These are phyloP conservation scores for Paramarasmius palmivorus DNA, from an alignment of 1,284 basidiomycete genomes.

Conservation along the genomic window DNA sequence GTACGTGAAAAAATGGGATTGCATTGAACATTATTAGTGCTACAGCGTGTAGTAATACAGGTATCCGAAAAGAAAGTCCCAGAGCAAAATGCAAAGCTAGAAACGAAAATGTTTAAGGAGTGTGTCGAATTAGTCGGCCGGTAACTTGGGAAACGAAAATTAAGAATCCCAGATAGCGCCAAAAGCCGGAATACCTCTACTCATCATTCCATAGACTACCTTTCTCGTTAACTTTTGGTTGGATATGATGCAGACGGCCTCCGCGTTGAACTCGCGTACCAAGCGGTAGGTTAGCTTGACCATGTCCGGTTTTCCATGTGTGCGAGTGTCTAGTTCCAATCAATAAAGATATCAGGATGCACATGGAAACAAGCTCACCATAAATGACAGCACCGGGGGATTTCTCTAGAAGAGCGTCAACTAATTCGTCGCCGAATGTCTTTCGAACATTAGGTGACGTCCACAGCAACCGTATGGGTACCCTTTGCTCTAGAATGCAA, in stretches of 20 bases:
- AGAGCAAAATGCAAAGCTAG: no score
- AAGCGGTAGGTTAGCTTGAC: slow-evolving; percentile 57
- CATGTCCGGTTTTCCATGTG: slow-evolving; percentile 63
- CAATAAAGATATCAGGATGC: not conserved
- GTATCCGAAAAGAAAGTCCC: no score
- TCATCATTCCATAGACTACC: slow-evolving; percentile 61
- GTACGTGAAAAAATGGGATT: no score
- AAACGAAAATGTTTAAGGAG: no score
- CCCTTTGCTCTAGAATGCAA: slow-evolving; percentile 48
- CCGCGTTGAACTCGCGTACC: slow-evolving; percentile 59
- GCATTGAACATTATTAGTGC: no score
- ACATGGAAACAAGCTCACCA: slow-evolving; percentile 33
- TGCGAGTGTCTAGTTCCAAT: slow-evolving; percentile 46
- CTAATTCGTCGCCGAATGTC: slow-evolving; percentile 59
- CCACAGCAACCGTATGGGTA: slow-evolving; percentile 59
- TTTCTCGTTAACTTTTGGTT: slow-evolving; percentile 63
- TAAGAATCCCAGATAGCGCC: slow-evolving; percentile 55
- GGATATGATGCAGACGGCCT: slow-evolving; percentile 62
- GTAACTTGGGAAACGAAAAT: not conserved
- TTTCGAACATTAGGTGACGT: slow-evolving; percentile 59
- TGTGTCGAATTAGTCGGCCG: no score
- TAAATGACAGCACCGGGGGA: slow-evolving; percentile 59
- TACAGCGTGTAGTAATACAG: no score
- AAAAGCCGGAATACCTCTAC: slow-evolving; percentile 59
- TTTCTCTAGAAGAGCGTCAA: slow-evolving; percentile 52